A percentile compares a stretch with the other conserved stretches of the same genome.
phyloP scores from a whole-genome alignment of 305 asterid genomes.

The Fraxinus platypoda region DNA sequence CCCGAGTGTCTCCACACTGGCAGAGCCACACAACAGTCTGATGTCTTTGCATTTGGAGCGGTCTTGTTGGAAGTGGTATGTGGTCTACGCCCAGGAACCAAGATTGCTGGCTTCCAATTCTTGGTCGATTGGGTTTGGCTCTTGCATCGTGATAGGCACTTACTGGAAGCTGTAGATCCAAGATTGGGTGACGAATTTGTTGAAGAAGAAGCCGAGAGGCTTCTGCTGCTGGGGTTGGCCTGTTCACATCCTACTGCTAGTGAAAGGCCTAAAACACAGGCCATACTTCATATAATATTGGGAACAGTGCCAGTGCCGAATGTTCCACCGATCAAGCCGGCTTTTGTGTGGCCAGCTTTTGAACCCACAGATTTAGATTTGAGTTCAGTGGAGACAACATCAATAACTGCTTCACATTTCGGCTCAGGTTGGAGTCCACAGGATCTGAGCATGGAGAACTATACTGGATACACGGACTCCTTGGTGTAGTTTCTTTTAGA shows the following conservation, averaged over 20 bases:
- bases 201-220: conserved; percentile 59
- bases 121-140: conserved; percentile 92
- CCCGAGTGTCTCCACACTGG: conserved; percentile 96
- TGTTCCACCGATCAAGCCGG: conserved; percentile 81
- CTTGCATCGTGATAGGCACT: conserved; percentile 64
- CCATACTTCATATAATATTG: conserved; percentile 60
- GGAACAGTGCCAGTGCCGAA: conserved; percentile 57
- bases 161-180: conserved; percentile 70
- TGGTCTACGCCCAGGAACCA: conserved; percentile 69
- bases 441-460: conserved; percentile 54
- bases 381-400: conserved; percentile 26
- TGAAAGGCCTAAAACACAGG: conserved; percentile 68
- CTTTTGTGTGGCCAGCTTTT: conserved; percentile 76
- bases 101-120: conserved; percentile 45
- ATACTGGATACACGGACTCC: conserved; percentile 34
- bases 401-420: conserved; percentile 39
- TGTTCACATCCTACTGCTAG: conserved; percentile 76
- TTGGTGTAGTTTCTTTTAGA: conserved; percentile 40
- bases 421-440: conserved; percentile 61
- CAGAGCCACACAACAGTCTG: conserved; percentile 81
- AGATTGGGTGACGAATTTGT: conserved; percentile 54
- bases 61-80: conserved; percentile 73
- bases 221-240: conserved; percentile 67
- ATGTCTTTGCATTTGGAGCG: conserved; percentile 80
- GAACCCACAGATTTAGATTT: conserved; percentile 43